Conservation (phyloP, 2,329 filamentous ascomycete species). For the Talaromyces sp. region DNA sequence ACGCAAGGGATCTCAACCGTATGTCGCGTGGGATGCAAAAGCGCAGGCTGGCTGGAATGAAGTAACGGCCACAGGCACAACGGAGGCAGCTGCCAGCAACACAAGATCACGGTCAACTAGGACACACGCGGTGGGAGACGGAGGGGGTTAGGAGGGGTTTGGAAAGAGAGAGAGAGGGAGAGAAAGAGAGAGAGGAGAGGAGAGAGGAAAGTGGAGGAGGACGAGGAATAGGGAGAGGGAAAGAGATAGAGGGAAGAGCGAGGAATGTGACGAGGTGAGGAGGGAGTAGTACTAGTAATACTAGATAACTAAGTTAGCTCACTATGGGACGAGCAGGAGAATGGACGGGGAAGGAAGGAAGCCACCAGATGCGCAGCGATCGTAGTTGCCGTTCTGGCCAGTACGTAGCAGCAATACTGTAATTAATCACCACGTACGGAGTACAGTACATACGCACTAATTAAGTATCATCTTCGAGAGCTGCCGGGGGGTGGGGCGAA, state of each 20-base stretch:
- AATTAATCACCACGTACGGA: background rate
- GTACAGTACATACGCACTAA: too few relatives aligned
- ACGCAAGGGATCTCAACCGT: background rate
- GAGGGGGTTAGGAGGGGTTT: background rate
- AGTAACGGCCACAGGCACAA: background rate
- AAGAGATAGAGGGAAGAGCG: background rate
- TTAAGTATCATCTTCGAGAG: too few relatives aligned
- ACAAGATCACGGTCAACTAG: background rate
- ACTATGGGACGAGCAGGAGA: background rate
- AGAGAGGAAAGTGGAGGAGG: background rate
- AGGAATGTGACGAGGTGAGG: slow-evolving; percentile 7
- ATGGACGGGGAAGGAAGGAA: slow-evolving; percentile 7
- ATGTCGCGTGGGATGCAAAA: background rate
- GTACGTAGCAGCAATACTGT: background rate
- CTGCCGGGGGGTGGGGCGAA: background rate
- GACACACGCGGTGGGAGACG: background rate
- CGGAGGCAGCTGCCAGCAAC: background rate
- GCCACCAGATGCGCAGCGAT: slow-evolving; percentile 10
- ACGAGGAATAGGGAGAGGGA: background rate
- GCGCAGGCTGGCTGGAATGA: background rate
- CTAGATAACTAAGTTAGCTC: background rate
- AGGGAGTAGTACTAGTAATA: background rate
- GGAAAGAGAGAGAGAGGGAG: background rate
- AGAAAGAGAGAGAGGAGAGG: background rate
- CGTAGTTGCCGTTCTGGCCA: slow-evolving; percentile 3